Conservation (phyloP, 2,329 filamentous ascomycete species). For the Alternaria longipes region DNA sequence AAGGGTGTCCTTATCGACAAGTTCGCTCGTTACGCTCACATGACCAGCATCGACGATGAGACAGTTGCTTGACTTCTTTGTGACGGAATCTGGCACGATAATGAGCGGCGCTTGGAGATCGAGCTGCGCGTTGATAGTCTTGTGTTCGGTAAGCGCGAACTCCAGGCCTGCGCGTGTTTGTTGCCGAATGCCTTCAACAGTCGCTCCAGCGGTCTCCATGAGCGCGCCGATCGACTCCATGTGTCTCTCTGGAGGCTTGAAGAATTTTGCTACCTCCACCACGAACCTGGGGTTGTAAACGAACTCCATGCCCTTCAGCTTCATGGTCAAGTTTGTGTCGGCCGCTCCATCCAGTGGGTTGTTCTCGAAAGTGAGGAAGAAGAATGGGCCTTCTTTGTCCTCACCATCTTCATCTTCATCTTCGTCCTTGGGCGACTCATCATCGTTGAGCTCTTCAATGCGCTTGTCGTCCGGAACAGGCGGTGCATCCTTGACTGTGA, state of each 20-base stretch:
- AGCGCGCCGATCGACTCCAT: conserved; percentile 98
- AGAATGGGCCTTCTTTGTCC: conserved; percentile 78
- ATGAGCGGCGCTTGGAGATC: conserved; percentile 96
- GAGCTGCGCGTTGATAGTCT: conserved; percentile 94
- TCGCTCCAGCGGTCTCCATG: conserved; percentile 94
- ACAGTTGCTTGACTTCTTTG: conserved; percentile 79
- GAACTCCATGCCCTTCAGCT: conserved; percentile 93
- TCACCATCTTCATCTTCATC: conserved; percentile 55
- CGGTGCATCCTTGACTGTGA: conserved; percentile 90
- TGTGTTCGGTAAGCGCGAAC: conserved; percentile 96
- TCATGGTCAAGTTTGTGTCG: conserved; percentile 88
- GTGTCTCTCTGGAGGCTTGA: conserved; percentile 93
- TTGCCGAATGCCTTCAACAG: conserved; percentile 91
- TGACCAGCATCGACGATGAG: conserved; percentile 96
- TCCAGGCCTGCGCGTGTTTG: conserved; percentile 96
- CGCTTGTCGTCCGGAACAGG: conserved; percentile 61
- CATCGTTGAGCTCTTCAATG: conserved; percentile 60
- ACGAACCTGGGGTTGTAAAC: conserved; percentile 97
- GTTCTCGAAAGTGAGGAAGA: conserved; percentile 90
- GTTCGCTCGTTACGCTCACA: conserved; percentile 89
- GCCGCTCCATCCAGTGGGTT: conserved; percentile 93
- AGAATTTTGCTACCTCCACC: conserved; percentile 91
- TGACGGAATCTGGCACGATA: conserved; percentile 94
- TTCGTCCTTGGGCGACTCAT: conserved; percentile 56
- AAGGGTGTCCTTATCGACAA: conserved; percentile 91